A percentile compares a stretch with the other conserved stretches of the same genome.
These are phyloP conservation scores for Amylocystis lapponica DNA, from an alignment of 768 basidiomycete genomes.

Conservation along the genomic window DNA sequence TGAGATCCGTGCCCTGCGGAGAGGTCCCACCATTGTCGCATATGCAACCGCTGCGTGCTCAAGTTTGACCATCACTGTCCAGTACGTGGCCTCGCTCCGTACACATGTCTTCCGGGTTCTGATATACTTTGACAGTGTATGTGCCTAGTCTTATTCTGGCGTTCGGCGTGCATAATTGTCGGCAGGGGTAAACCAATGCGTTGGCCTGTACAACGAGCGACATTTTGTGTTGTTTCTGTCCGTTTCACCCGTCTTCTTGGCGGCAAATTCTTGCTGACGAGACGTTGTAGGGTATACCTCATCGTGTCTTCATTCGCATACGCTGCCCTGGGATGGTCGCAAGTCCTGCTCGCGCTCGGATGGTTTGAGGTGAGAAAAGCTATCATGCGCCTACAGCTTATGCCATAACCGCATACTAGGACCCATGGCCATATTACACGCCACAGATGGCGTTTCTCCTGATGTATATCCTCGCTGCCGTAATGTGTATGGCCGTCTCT, in stretches of 20 bases:
- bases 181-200: conserved; percentile 95
- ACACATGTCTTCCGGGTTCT: neutral
- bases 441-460: conserved; percentile 70
- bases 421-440: conserved; percentile 31
- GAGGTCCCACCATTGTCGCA: conserved; percentile 90
- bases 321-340: conserved; percentile 54
- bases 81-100: conserved; percentile 43
- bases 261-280: neutral
- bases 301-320: conserved; percentile 63
- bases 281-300: conserved; percentile 63
- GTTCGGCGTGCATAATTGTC: neutral
- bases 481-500: conserved; percentile 69
- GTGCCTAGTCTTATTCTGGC: conserved; percentile 5
- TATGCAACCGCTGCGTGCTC: conserved; percentile 85
- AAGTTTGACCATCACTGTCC: conserved; percentile 93
- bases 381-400: neutral
- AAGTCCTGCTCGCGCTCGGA: conserved; percentile 54
- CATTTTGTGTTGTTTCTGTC: conserved; percentile 96
- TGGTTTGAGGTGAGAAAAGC: conserved; percentile 33
- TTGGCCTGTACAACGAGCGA: conserved; percentile 91
- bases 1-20: conserved; percentile 27
- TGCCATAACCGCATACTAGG: conserved; percentile 10
- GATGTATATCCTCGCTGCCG: conserved; percentile 67
- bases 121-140: conserved; percentile 18
- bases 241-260: conserved; percentile 22